phyloP scores from a whole-genome alignment of 768 basidiomycete genomes.

The Cystoderma amianthinum region DNA sequence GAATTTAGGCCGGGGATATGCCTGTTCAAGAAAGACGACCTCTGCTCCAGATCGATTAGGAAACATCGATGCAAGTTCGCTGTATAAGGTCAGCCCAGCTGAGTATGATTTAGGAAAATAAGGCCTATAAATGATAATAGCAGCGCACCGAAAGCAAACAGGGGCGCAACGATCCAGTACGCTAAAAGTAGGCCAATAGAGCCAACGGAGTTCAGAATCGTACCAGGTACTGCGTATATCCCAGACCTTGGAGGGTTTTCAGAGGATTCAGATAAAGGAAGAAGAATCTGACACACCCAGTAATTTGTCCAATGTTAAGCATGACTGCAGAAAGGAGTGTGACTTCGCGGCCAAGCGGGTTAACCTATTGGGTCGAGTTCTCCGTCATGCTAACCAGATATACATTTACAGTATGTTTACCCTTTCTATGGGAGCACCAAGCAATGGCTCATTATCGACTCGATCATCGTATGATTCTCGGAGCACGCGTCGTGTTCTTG shows the following conservation, averaged over 20 bases:
- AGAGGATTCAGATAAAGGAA: not conserved
- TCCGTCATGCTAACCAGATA: not conserved
- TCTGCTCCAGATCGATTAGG: constrained; percentile 42
- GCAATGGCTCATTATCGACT: not conserved
- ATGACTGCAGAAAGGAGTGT: constrained; percentile 26
- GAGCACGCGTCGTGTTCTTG: too few relatives aligned
- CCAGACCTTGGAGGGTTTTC: constrained; percentile 21
- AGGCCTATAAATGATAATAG: too few relatives aligned
- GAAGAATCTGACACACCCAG: constrained; percentile 14
- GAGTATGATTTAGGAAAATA: not conserved
- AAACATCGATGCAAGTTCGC: constrained; percentile 40
- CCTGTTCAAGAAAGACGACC: constrained; percentile 41
- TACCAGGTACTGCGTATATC: constrained; percentile 27
- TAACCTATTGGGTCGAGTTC: constrained; percentile 10
- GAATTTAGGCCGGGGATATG: constrained; percentile 34
- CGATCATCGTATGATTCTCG: too few relatives aligned
- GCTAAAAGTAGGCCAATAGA: constrained; percentile 22
- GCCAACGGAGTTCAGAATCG: constrained; percentile 27
- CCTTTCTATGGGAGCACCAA: constrained; percentile 18
- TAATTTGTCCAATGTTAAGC: constrained; percentile 28
- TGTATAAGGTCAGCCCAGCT: constrained; percentile 30
- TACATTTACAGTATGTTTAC: constrained; percentile 6
- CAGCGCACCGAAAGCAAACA: constrained; percentile 23
- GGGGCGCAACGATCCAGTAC: constrained; percentile 23
- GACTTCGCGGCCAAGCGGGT: constrained; percentile 23